Evolutionary conservation across 768 basidiomycete species (phyloP).

Genomic region (Gloeostereum incarnatum): DNA sequence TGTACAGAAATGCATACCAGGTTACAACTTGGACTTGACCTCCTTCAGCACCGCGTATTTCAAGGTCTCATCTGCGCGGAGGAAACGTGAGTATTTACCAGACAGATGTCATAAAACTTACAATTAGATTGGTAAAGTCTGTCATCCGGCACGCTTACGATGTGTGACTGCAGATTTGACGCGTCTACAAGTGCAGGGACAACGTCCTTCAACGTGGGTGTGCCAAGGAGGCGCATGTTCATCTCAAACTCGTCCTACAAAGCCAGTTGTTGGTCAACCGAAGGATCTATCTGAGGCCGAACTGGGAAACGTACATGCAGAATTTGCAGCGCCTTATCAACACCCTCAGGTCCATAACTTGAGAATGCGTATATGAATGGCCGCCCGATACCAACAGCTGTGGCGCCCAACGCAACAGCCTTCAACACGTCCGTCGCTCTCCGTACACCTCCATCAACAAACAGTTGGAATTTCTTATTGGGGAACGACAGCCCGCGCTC

Average conservation of each 20-base stretch:
- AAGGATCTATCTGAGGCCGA: no score
- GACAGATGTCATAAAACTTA: slow-evolving; percentile 28
- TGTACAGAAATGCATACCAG: slow-evolving; percentile 7
- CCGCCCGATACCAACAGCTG: slow-evolving; percentile 80
- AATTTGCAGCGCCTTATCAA: slow-evolving; percentile 75
- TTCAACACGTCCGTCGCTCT: slow-evolving; percentile 87
- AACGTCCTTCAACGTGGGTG: slow-evolving; percentile 69
- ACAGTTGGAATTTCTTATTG: slow-evolving; percentile 74
- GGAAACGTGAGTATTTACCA: neutral
- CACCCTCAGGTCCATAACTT: slow-evolving; percentile 82
- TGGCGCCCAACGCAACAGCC: slow-evolving; percentile 84
- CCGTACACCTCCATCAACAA: slow-evolving; percentile 91
- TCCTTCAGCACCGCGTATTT: slow-evolving; percentile 30
- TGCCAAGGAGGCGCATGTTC: slow-evolving; percentile 92
- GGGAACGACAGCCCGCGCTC: slow-evolving; percentile 65
- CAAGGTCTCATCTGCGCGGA: slow-evolving; percentile 29
- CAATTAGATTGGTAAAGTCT: slow-evolving; percentile 76
- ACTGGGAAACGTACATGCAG: slow-evolving; percentile 39
- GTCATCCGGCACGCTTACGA: slow-evolving; percentile 62
- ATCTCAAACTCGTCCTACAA: slow-evolving; percentile 93
- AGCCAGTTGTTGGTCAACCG: neutral
- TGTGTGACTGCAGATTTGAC: slow-evolving; percentile 54
- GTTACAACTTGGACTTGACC: slow-evolving; percentile 27
- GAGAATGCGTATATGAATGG: slow-evolving; percentile 88
- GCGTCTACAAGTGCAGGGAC: slow-evolving; percentile 88